Conservation (phyloP, 2,329 filamentous ascomycete species). For the Pyrenophora teres region DNA sequence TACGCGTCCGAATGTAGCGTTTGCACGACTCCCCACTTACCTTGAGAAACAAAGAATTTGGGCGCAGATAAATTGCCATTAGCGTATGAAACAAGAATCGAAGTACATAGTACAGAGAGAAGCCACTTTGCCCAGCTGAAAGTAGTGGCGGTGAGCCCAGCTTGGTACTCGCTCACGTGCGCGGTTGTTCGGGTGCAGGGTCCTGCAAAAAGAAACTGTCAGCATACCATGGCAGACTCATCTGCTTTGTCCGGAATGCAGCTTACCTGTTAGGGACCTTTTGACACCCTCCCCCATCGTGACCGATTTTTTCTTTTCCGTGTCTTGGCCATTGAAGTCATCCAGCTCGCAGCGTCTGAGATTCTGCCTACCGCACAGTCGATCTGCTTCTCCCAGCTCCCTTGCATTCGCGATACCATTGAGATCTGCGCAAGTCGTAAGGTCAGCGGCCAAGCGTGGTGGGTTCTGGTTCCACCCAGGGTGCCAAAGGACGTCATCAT, state of each 20-base stretch:
- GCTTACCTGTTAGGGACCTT: constrained; percentile 25
- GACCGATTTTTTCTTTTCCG: constrained; percentile 17
- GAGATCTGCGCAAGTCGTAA: constrained; percentile 38
- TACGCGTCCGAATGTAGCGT: neutral
- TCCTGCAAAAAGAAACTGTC: constrained; percentile 22
- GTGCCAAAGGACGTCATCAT: constrained; percentile 32
- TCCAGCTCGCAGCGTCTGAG: constrained; percentile 22
- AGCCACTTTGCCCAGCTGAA: constrained; percentile 31
- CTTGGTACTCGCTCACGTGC: constrained; percentile 24
- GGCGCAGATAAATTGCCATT: constrained; percentile 12
- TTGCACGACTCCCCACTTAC: constrained; percentile 9
- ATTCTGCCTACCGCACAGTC: constrained; percentile 15
- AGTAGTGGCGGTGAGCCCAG: constrained; percentile 16
- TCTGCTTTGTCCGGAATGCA: neutral
- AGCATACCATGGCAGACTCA: constrained; percentile 5
- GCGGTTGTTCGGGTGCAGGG: constrained; percentile 37
- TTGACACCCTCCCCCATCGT: constrained; percentile 34
- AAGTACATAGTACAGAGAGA: constrained; percentile 32
- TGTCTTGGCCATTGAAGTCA: constrained; percentile 22
- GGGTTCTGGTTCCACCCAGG: constrained; percentile 41
- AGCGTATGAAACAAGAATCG: constrained; percentile 29
- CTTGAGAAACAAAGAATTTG: constrained; percentile 7
- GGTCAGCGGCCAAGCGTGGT: constrained; percentile 36
- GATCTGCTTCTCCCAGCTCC: constrained; percentile 34
- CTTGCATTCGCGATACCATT: constrained; percentile 40